These are phyloP conservation scores for Drechslera avenae DNA, from an alignment of 2,329 filamentous ascomycete species.

Conservation along the genomic window DNA sequence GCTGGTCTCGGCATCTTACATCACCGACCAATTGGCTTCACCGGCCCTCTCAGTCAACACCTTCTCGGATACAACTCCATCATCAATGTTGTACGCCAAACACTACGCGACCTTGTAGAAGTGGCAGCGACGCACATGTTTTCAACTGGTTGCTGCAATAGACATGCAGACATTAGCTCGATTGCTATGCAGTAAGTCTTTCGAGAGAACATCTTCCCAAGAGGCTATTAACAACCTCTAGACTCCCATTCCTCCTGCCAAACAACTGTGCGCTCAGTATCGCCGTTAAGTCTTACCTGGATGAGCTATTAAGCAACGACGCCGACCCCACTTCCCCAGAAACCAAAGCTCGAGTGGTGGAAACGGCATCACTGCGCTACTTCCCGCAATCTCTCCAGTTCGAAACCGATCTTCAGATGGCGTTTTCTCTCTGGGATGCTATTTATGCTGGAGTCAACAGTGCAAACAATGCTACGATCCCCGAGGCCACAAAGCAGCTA, in stretches of 20 bases:
- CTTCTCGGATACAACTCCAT: constrained; percentile 85
- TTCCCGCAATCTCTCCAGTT: constrained; percentile 66
- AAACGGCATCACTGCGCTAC: constrained; percentile 61
- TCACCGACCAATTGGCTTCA: constrained; percentile 88
- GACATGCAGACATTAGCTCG: constrained; percentile 63
- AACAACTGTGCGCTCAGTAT: constrained; percentile 78
- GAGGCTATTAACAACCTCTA: constrained; percentile 19
- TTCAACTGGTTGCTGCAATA: constrained; percentile 76
- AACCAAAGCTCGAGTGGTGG: constrained; percentile 57
- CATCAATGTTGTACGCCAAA: constrained; percentile 76
- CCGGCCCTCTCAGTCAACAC: constrained; percentile 89
- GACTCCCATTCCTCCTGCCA: constrained; percentile 69
- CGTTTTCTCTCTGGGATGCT: constrained; percentile 69
- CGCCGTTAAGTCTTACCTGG: constrained; percentile 78
- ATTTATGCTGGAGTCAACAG: constrained; percentile 64
- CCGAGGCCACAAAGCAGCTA: constrained; percentile 54
- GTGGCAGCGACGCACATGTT: constrained; percentile 80
- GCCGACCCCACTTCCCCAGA: constrained; percentile 59
- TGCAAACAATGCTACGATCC: constrained; percentile 52
- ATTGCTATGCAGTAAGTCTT: constrained; percentile 72
- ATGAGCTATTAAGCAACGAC: constrained; percentile 66
- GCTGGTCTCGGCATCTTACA: constrained; percentile 81
- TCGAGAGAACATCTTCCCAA: constrained; percentile 32
- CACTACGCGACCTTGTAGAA: constrained; percentile 82
- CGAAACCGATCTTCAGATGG: constrained; percentile 61